Conservation (phyloP, 78 protist genomes). For the Monosiga brevicollis region DNA sequence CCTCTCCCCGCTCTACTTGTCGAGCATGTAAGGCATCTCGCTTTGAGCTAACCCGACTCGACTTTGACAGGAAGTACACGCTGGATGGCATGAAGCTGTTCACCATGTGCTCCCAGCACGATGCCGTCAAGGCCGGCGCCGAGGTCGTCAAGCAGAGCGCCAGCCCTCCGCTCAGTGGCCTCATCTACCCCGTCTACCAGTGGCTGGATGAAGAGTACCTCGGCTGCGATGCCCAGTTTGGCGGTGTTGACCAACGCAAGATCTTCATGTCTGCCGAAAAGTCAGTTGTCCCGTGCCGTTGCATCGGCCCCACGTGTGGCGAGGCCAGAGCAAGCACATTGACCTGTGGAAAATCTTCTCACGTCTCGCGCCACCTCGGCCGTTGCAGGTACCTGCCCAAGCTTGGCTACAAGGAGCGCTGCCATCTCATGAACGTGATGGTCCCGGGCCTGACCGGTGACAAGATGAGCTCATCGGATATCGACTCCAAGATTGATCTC, state of each 20-base stretch:
- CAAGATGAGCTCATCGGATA: slow-evolving; percentile 14
- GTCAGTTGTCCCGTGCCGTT: no score
- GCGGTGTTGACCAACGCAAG: slow-evolving; percentile 51
- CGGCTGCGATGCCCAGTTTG: slow-evolving; percentile 31
- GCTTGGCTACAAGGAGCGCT: slow-evolving; percentile 28
- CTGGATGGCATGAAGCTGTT: slow-evolving; percentile 13
- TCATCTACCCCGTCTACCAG: slow-evolving; percentile 33
- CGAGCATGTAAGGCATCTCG: no score
- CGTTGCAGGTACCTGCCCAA: slow-evolving; percentile 17
- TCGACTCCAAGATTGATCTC: slow-evolving; percentile 18
- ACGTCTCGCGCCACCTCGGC: no score
- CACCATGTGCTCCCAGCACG: slow-evolving; percentile 10
- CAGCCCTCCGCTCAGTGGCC: slow-evolving; percentile 3
- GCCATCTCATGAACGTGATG: slow-evolving; percentile 38
- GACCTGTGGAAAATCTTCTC: no score
- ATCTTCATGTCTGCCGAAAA: slow-evolving; percentile 30
- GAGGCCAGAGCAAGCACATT: no score
- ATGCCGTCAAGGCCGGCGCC: slow-evolving; percentile 40
- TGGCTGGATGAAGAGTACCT: slow-evolving; percentile 41
- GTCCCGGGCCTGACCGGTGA: slow-evolving; percentile 26
- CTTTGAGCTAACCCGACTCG: no score
- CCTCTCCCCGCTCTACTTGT: no score
- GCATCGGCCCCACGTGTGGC: no score
- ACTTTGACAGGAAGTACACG: slow-evolving; percentile 31
- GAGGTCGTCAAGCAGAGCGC: slow-evolving; percentile 37